Base-by-base conservation (phyloP, 306 rosid species). In the Quercus bicolor region DNA sequence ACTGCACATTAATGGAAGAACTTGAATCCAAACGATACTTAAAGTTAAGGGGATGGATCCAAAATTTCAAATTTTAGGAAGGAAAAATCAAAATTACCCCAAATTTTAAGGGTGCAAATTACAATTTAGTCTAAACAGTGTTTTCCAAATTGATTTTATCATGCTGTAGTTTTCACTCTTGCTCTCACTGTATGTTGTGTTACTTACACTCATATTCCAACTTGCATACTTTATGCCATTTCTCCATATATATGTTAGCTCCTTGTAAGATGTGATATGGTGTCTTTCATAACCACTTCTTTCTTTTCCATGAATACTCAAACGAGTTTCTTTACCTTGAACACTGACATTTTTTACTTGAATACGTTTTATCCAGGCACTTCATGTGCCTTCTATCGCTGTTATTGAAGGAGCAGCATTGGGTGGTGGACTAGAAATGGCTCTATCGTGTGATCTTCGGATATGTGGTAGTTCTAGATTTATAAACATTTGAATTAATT, bases 341-440 rank as follows among this genome's bases (percentile, higher is more conserved):
- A 64, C 12, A 79, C 64, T 71, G 62, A 71, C 73, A 69, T 76
- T 40, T 69, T 34, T n/a, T n/a, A 31, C 56, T 19, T 80, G 37
- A 75, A 21, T 68, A 68, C 69, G n/a, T 79, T 74, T 62, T 80
- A 64, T 84, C 51, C 86, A 95, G 98, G 90, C 56, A 71, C 87
- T 95, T 81, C 31, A 65, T 52, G 70, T 95, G 68, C 98, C 98
- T 72, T 89, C 94, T 77, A 87, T 95, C 77, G 97, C 98, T 51
- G 91, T 86, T 77, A 87, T 95, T 79, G 98, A 95, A 86, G 98
- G 98, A 77, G 97, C 86, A 24, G 97, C 98, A 29, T 79, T 92
- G 77, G 98, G 98, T 56, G 98, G 98, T 84, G 98, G 98, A 82
- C 94, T 95, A 84, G 98, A 92, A 89, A 85, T 95, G 91, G 98